Conservation (phyloP, 768 basidiomycete genomes). For the Podaxis sp. region DNA sequence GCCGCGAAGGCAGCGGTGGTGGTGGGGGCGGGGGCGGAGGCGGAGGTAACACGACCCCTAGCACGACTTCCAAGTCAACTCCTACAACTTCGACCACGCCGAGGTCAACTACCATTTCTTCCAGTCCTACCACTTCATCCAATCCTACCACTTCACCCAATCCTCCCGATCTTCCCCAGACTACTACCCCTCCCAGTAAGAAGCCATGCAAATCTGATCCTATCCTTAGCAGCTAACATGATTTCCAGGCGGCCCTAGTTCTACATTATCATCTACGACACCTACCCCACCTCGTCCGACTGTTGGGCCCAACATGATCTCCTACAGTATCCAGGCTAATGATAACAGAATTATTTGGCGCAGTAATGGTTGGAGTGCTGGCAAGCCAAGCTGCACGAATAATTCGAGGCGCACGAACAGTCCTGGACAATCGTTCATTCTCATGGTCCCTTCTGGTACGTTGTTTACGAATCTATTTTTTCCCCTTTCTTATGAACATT, state of each 20-base stretch:
- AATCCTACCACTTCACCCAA: not conserved
- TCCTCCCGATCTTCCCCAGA: not conserved
- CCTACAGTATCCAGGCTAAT: not conserved
- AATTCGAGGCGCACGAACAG: constrained; percentile 3
- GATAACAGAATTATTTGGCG: constrained; percentile 7
- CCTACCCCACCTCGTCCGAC: not conserved
- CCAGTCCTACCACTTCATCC: too few species aligned
- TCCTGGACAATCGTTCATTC: constrained; percentile 2
- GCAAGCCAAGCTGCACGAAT: not conserved
- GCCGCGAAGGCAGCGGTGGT: not conserved
- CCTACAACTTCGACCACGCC: not conserved
- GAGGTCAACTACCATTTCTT: not conserved
- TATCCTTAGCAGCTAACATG: not conserved
- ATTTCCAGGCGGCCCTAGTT: not conserved
- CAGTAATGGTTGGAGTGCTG: not conserved
- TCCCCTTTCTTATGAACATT: not conserved
- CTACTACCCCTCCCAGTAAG: not conserved
- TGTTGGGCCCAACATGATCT: not conserved
- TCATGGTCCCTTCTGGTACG: constrained; percentile 7
- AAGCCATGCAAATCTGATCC: not conserved
- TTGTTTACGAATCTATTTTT: not conserved
- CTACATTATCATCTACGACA: not conserved
- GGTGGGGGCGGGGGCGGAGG: constrained; percentile 1
- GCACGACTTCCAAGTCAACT: not conserved
- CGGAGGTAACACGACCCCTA: not conserved